Evolutionary conservation across 2,329 filamentous ascomycete genomes (phyloP), one percentile per base, ranked within the genome.

Genomic region (Aureobasidium uvarum): DNA sequence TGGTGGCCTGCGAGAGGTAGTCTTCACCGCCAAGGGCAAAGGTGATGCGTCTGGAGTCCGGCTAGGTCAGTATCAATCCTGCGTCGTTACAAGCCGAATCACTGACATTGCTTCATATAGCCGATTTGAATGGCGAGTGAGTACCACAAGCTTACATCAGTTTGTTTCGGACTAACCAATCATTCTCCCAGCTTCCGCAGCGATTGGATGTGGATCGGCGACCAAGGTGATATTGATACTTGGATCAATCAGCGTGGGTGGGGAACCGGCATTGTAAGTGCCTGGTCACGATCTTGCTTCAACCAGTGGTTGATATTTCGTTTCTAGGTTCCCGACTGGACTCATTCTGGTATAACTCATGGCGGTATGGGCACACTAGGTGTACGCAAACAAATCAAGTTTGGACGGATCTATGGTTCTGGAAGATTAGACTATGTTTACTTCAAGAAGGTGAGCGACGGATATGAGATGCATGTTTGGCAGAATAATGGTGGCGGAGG

Each of bases 401-500:
- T 33, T n/a, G 50, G 25, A 2, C 10, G 28, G 0, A 38, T 54
- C 50, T 54, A 36, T 14, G 50, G 50, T 11, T 33, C 25, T 14
- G 28, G 28, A n/a, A 14, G 11, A 6, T 16, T 54, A 4, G 50
- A 54, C 33, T 54, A 36, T 28, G n/a, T 54, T 5, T 54, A 54
- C 28, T n/a, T 54, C 11, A 33, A 54, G 28, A 20, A 54, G 10
- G 25, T n/a, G 18, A 33, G 5, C 14, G 50, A 38, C 28, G 14
- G 28, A 6, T 54, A 16, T 14, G 50, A 43, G 3, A 25, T 59
- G 13, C 16, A 43, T 2, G 36, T 41, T 6, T 69, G 67, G 67
- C 25, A 68, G 45, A 68, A 68, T 46, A 20, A 59, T 14, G 67
- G 65, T 31, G 38, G 63, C 38, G 67, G 66, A 48, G 56, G 58